Percentiles rank a stretch among this genome's conserved stretches.
Evolutionary conservation across 2,329 filamentous ascomycete species (phyloP).

Genomic region (Chrysosporium keratinophilum): DNA sequence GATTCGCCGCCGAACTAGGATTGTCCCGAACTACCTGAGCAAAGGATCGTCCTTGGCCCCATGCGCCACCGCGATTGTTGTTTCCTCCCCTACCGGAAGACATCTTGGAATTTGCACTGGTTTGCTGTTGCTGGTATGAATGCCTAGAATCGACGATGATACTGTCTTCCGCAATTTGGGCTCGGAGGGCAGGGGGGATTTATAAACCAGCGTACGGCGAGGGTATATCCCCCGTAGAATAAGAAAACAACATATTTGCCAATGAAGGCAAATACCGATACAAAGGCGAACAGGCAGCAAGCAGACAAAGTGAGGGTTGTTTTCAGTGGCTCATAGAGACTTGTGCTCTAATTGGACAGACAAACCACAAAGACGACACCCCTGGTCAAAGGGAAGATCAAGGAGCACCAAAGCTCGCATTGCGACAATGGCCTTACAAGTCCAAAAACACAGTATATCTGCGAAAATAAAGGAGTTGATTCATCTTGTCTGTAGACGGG

Average conservation of each 20-base stretch:
- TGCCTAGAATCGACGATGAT: neutral
- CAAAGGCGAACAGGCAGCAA: neutral
- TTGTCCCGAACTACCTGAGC: neutral
- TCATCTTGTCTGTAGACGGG: neutral
- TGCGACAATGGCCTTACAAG: neutral
- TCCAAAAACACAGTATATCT: neutral
- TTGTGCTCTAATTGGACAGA: neutral
- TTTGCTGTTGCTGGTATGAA: neutral
- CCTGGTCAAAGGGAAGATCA: neutral
- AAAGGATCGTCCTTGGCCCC: neutral
- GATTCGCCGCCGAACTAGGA: neutral
- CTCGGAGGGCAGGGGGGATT: neutral
- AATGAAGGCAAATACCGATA: conserved; percentile 3
- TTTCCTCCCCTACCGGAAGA: conserved; percentile 4
- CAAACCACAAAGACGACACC: neutral
- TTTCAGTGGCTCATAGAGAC: neutral
- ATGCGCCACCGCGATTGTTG: neutral
- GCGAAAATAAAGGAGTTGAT: neutral
- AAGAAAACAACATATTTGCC: conserved; percentile 1
- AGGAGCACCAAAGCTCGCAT: neutral
- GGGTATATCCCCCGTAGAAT: neutral
- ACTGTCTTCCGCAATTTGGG: neutral
- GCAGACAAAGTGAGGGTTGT: neutral
- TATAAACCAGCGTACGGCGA: neutral
- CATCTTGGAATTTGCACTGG: neutral